phyloP scores from a whole-genome alignment of 1,284 basidiomycete genomes.

The Chalciporus sp. region DNA sequence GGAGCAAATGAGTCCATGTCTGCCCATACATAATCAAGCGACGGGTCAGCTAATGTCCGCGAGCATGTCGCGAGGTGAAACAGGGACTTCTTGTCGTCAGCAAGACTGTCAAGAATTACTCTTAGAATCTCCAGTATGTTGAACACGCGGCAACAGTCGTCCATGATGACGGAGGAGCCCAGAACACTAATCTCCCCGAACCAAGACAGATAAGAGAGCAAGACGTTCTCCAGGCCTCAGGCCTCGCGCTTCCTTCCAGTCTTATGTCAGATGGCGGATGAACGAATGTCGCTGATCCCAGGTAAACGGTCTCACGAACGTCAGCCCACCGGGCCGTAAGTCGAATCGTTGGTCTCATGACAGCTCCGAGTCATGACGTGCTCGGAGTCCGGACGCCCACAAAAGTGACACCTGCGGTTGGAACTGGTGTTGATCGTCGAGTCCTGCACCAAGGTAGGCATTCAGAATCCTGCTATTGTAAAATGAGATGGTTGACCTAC shows the following conservation, averaged over 20 bases:
- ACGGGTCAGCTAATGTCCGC: slow-evolving; percentile 10
- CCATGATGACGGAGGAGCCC: neutral
- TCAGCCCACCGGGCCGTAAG: too few relatives aligned
- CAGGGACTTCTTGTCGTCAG: slow-evolving; percentile 12
- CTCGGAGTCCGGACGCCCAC: too few relatives aligned
- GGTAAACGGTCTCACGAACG: too few relatives aligned
- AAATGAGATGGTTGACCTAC: neutral
- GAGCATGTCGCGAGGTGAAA: slow-evolving; percentile 14
- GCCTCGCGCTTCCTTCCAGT: too few relatives aligned
- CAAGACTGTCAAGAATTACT: slow-evolving; percentile 14
- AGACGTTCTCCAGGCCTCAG: too few relatives aligned
- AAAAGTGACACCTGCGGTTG: neutral
- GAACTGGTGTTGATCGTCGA: neutral
- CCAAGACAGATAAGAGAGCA: too few relatives aligned
- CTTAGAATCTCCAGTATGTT: slow-evolving; percentile 20
- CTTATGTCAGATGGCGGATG: too few relatives aligned
- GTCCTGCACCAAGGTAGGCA: neutral
- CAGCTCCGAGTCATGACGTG: too few relatives aligned
- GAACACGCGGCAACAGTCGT: slow-evolving; percentile 7
- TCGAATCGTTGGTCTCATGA: too few relatives aligned
- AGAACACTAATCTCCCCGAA: too few relatives aligned
- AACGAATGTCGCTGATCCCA: too few relatives aligned
- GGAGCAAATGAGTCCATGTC: slow-evolving; percentile 21
- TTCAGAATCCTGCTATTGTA: neutral
- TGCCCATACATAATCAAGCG: slow-evolving; percentile 24